Conservation (phyloP, 1,284 basidiomycete species). For the Trichosporon sp. region DNA sequence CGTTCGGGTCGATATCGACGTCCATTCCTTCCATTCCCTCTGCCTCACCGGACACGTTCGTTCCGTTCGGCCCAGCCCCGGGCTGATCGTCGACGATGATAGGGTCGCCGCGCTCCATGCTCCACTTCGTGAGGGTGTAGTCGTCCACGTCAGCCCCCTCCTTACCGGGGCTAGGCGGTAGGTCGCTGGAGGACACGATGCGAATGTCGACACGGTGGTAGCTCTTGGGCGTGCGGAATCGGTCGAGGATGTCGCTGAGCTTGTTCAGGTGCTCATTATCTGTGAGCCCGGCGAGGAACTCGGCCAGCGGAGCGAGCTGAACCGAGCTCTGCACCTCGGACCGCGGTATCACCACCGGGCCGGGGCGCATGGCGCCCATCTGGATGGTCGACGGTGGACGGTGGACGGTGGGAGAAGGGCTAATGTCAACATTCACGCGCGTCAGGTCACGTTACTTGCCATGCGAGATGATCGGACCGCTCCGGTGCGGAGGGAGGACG, state of each 20-base stretch:
- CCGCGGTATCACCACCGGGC: slow-evolving; percentile 35
- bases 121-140: slow-evolving; percentile 20
- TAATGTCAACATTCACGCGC: neutral
- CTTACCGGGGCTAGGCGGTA: slow-evolving; percentile 32
- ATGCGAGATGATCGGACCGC: slow-evolving; percentile 6
- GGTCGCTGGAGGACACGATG: slow-evolving; percentile 39
- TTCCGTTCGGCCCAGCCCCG: neutral
- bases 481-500: neutral
- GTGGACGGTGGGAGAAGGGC: neutral
- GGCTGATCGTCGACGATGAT: slow-evolving; percentile 24
- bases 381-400: neutral
- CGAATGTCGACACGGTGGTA: slow-evolving; percentile 48
- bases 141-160: slow-evolving; percentile 2
- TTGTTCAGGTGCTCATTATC: slow-evolving; percentile 39
- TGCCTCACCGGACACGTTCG: neutral
- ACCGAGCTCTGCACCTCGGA: slow-evolving; percentile 44
- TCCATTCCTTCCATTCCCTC: neutral
- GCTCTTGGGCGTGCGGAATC: slow-evolving; percentile 43
- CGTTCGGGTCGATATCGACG: neutral
- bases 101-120: slow-evolving; percentile 22
- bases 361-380: slow-evolving; percentile 29
- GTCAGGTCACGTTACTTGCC: neutral
- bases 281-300: slow-evolving; percentile 37
- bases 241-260: slow-evolving; percentile 44
- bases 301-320: slow-evolving; percentile 42